Evolutionary conservation across 345 rosid species (phyloP).

Genomic region (Anacardium occidentale): DNA sequence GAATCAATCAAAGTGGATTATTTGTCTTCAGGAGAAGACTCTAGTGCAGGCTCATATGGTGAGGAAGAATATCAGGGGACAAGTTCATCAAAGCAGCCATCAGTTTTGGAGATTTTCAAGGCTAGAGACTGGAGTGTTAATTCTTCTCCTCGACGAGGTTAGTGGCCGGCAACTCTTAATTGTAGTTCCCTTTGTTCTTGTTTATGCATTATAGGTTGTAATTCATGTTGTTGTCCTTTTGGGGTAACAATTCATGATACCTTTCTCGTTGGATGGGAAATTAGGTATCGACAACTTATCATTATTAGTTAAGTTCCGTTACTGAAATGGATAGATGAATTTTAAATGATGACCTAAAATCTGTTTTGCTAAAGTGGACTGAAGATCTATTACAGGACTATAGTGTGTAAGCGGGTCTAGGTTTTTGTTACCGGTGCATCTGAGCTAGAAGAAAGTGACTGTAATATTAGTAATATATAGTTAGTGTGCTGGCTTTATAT

Average conservation of each 20-base stretch:
- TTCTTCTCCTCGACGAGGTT: conserved; percentile 45
- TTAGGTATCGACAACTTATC: not conserved
- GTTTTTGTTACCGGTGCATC: not conserved
- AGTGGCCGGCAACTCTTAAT: conserved; percentile 19
- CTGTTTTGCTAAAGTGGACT: not conserved
- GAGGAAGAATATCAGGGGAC: conserved; percentile 27
- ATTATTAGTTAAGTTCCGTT: not conserved
- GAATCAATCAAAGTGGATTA: conserved; percentile 21
- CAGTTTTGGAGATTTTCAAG: conserved; percentile 30
- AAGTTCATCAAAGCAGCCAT: conserved; percentile 31
- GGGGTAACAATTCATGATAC: not conserved
- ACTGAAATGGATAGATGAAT: not conserved
- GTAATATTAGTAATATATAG: too few species aligned
- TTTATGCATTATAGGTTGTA: not conserved
- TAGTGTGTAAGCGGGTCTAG: not conserved
- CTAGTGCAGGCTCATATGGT: conserved; percentile 16
- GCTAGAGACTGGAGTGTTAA: conserved; percentile 15
- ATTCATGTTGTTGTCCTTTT: not conserved
- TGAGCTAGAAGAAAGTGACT: not conserved
- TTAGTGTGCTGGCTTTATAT: too few species aligned
- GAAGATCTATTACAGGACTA: not conserved
- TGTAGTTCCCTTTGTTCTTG: not conserved
- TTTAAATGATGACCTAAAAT: conserved; percentile 3
- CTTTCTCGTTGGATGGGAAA: not conserved
- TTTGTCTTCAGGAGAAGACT: conserved; percentile 27